Base-by-base conservation (phyloP, 441 rosid species). In the Aquilaria agallochum region DNA sequence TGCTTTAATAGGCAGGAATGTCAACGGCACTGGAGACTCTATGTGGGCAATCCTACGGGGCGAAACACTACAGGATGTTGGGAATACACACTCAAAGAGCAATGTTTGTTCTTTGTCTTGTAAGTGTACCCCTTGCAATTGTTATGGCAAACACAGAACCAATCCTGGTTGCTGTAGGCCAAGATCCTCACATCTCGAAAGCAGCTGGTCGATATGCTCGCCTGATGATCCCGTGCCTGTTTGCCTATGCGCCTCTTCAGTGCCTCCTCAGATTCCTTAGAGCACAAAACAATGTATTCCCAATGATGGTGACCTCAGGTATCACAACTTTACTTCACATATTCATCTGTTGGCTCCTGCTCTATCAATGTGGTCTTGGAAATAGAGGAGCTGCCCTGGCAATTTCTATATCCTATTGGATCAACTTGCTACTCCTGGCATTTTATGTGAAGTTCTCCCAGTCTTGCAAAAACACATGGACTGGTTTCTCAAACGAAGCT, bases 311-410 rank as follows among this genome's bases (percentile, higher is more conserved):
- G 2, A 65, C 64, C 74, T 74, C 95, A 5, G 92, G 78, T 58
- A 33, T 76, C 9, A 61, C 76, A 0, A 60, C 83, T 55, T 50
- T 77, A 31, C 20, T 84, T 15, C 92, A 88, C 51, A 46, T 79
- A 13, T 31, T 72, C 9, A 2, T 76, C 2, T 86, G 96, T 50
- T 86, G 89, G 87, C 7, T 69, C 47, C 62, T 89, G 61, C 86
- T 86, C 1, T 75, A 75, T 53, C 77, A 74, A 55, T 48, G 72
- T 9, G 72, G 76, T 48, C 77, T 84, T 50, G 89, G 81, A 51
- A 65, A 55, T 31, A 76, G 55, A 62, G 92, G 96, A 53, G 90
- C 90, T 48, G 86, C 96, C 11, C 32, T 82, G 49, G 85, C 92
- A 0, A 72, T 51, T n/a, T 50, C 80, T 0, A 53, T 84, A 30